Evolutionary conservation across 2,329 filamentous ascomycete genomes (phyloP).

Genomic region (Aspergillus uvarum): DNA sequence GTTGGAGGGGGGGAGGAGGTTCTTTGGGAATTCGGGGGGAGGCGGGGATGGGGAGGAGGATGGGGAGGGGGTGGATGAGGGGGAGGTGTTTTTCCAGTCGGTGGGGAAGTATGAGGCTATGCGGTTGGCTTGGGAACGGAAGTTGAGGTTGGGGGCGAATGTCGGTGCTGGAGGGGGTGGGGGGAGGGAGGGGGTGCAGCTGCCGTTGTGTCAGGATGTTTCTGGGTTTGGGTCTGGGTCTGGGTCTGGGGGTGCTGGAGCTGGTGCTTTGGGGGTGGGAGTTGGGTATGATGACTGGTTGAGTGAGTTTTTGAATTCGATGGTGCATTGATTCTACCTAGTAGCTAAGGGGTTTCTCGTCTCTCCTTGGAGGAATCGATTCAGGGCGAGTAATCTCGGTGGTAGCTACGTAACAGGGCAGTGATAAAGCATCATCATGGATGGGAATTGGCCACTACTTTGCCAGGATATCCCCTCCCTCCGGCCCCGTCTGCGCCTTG

Average conservation of each 20-base stretch:
- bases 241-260: neutral
- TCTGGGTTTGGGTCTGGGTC: neutral
- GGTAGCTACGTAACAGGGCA: too few species aligned
- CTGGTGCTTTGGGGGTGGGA: neutral
- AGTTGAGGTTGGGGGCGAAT: neutral
- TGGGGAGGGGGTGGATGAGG: neutral
- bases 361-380: too few species aligned
- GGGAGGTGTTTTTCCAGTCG: constrained; percentile 4
- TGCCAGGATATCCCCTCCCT: constrained; percentile 20
- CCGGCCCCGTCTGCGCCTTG: constrained; percentile 16
- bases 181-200: neutral
- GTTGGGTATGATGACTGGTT: constrained; percentile 4
- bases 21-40: neutral
- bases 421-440: too few species aligned
- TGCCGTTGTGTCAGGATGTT: neutral
- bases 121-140: neutral
- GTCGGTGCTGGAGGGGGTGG: neutral
- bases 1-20: neutral
- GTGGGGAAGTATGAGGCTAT: constrained; percentile 4
- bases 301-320: constrained; percentile 2
- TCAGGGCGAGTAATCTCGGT: too few species aligned
- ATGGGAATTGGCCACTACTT: neutral
- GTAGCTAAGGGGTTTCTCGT: too few species aligned
- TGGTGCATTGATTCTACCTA: neutral
- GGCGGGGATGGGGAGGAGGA: neutral